phyloP scores from a whole-genome alignment of 208 protist genomes.

The Leishmania tarentolae region DNA sequence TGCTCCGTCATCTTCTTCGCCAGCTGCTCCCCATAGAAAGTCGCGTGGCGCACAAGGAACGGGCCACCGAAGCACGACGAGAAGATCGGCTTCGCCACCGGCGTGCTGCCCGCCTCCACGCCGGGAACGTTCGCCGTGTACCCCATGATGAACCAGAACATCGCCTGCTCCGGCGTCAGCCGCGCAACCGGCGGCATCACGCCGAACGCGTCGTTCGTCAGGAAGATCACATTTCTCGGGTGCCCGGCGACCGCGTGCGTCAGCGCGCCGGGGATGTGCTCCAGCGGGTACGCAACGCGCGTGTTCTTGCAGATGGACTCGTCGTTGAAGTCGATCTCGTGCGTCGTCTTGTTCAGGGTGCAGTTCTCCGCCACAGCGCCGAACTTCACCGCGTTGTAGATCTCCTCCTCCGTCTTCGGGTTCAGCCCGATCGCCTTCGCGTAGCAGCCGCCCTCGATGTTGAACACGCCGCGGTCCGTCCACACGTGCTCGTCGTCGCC shows the following conservation, averaged over 20 bases:
- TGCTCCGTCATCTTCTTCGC: slow-evolving; percentile 91
- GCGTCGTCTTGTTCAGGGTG: slow-evolving; percentile 52
- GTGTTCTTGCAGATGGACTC: slow-evolving; percentile 96
- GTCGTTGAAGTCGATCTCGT: slow-evolving; percentile 94
- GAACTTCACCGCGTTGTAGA: slow-evolving; percentile 90
- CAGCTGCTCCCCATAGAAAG: slow-evolving; percentile 96
- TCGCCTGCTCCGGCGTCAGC: slow-evolving; percentile 93
- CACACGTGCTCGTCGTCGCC: slow-evolving; percentile 95
- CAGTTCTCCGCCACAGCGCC: slow-evolving; percentile 92
- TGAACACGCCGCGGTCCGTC: slow-evolving; percentile 90
- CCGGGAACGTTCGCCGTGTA: slow-evolving; percentile 95
- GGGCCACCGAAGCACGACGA: slow-evolving; percentile 95
- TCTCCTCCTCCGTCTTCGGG: slow-evolving; percentile 91
- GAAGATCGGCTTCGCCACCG: slow-evolving; percentile 93
- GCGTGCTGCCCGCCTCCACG: slow-evolving; percentile 93
- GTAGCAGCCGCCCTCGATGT: slow-evolving; percentile 95
- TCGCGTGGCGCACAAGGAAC: slow-evolving; percentile 96
- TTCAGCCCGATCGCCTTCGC: slow-evolving; percentile 92
- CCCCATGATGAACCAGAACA: slow-evolving; percentile 95
- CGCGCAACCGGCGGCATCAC: slow-evolving; percentile 95
- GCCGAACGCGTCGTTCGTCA: slow-evolving; percentile 98
- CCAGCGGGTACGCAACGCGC: slow-evolving; percentile 94
- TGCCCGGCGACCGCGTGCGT: slow-evolving; percentile 75
- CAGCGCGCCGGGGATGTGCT: slow-evolving; percentile 94
- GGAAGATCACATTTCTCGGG: slow-evolving; percentile 96